phyloP scores from a whole-genome alignment of 441 rosid genomes.

The Jatropha podagrica region DNA sequence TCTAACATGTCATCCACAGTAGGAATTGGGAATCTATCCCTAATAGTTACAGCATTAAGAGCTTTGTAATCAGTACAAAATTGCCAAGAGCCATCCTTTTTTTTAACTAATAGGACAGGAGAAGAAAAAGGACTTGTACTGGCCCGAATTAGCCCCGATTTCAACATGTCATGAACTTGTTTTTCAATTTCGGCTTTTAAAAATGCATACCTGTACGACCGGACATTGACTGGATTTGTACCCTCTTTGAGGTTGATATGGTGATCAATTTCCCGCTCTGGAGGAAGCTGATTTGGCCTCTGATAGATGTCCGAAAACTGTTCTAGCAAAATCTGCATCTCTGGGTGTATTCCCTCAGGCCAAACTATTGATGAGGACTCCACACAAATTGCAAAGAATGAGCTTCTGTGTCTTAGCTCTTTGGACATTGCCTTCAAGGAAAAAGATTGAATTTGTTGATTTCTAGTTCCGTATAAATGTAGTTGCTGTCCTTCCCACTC shows the following conservation, averaged over 20 bases:
- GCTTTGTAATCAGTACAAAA: no score
- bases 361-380: not conserved
- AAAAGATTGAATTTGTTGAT: not conserved
- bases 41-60: no score
- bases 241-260: conserved; percentile 11
- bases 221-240: not conserved
- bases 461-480: not conserved
- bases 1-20: not conserved
- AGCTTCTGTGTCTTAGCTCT: not conserved
- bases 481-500: not conserved
- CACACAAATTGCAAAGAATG: not conserved
- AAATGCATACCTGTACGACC: not conserved
- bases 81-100: no score
- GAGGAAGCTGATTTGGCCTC: conserved; percentile 1
- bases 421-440: not conserved
- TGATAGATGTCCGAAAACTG: not conserved
- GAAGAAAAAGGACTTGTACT: no score
- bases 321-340: not conserved
- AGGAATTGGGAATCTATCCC: not conserved
- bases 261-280: conserved; percentile 1
- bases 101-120: no score
- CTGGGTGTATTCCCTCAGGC: not conserved
- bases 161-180: no score
- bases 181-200: no score
- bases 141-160: no score